Conservation (phyloP, 352 stramenopile species). For the Pythium graminicola region DNA sequence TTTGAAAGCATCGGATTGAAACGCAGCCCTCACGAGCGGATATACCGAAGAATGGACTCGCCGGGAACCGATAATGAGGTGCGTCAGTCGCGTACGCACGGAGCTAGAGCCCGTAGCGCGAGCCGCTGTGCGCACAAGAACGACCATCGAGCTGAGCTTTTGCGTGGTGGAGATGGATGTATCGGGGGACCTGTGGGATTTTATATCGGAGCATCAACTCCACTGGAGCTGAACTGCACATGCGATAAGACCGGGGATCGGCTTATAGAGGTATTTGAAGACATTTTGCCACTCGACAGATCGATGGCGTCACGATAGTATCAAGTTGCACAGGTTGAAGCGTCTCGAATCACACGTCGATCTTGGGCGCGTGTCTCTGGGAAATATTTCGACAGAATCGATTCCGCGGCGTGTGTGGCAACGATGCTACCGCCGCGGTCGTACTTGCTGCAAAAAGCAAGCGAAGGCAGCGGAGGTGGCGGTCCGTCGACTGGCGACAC, state of each 20-base stretch:
- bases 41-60: background rate
- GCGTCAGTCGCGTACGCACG: background rate
- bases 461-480: constrained; percentile 24
- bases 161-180: no score
- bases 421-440: constrained; percentile 58
- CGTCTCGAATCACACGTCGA: constrained; percentile 3
- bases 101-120: background rate
- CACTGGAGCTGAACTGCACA: no score
- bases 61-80: background rate
- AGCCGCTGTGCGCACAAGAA: background rate
- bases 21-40: background rate
- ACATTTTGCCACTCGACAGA: no score
- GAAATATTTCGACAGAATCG: no score
- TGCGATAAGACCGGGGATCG: background rate
- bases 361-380: constrained; percentile 22
- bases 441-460: constrained; percentile 59
- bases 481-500: constrained; percentile 24
- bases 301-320: constrained; percentile 3
- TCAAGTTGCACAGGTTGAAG: constrained; percentile 2
- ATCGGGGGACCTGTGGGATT: background rate
- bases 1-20: background rate
- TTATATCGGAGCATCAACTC: background rate
- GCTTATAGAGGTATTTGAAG: background rate
- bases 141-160: background rate
- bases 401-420: no score